These are phyloP conservation scores for Kodamaea sp. DNA, from an alignment of 1,139 yeast genomes.

Conservation along the genomic window DNA sequence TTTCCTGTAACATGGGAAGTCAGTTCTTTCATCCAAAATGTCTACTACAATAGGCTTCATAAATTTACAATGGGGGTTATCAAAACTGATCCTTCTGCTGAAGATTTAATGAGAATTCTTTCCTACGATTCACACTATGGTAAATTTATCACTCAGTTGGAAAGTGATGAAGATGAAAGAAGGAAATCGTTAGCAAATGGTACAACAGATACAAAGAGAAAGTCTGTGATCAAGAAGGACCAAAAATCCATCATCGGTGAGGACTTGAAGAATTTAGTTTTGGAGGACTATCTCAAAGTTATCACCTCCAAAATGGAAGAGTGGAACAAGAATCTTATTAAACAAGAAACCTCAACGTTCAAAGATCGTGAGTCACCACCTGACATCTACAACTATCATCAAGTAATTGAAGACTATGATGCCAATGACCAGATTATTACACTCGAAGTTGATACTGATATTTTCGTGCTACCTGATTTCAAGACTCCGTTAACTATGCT, in stretches of 20 bases:
- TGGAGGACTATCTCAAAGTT: constrained; percentile 72
- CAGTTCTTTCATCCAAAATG: constrained; percentile 58
- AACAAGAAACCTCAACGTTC: constrained; percentile 65
- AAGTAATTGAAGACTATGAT: constrained; percentile 44
- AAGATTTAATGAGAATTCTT: constrained; percentile 61
- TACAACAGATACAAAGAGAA: constrained; percentile 20
- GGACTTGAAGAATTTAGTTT: constrained; percentile 58
- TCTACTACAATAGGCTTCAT: constrained; percentile 71
- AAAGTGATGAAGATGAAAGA: constrained; percentile 8
- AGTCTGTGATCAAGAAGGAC: constrained; percentile 44
- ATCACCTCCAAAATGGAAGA: constrained; percentile 74
- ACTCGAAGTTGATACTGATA: constrained; percentile 67
- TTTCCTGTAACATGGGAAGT: constrained; percentile 77
- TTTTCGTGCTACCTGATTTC: constrained; percentile 59
- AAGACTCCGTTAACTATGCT: constrained; percentile 68
- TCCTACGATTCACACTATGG: constrained; percentile 74
- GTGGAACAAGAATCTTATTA: constrained; percentile 72
- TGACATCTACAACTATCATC: constrained; percentile 49
- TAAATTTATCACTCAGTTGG: constrained; percentile 33
- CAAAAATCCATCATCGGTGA: constrained; percentile 64
- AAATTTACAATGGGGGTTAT: constrained; percentile 61
- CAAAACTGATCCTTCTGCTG: constrained; percentile 73
- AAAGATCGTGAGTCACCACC: constrained; percentile 69
- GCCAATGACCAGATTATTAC: constrained; percentile 57
- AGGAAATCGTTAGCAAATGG: constrained; percentile 6